Evolutionary conservation across 805 yeast species (phyloP), one percentile per base, ranked within the genome.

Genomic region (Teunomyces lycoperdinae): DNA sequence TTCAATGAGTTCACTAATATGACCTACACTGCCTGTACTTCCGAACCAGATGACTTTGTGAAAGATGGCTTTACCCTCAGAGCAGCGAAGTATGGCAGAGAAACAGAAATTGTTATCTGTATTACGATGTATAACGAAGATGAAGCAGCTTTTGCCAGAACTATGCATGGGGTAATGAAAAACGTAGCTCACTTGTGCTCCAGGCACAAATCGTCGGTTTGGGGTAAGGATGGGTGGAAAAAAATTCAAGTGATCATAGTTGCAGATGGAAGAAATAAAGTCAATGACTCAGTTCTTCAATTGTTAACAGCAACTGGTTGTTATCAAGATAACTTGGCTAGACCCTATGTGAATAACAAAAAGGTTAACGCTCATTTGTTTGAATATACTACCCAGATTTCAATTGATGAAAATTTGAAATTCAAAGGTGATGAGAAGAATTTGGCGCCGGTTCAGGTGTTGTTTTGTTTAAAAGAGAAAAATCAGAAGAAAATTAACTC

Each of bases 201-300:
- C 11, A 81, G 99, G 65, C 77, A 79, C 46, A 86, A 83, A 63
- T 87, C 96, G 34, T 75, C 86, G 44, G 85, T 87, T 13, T 94
- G 99, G 99, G 98, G 99, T 4, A 83, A 84, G 55, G 95, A 91
- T 50, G 87, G 96, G 24, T 94, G 99, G 99, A 90, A 94, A 62
- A 94, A 92, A 67, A 85, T 94, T 16, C 97, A 92, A 46, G 97
- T 94, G 10, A 75, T 88, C 47, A 85, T 94, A 57, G 87, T 94
- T 17, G 83, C 96, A 42, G 99, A 94, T 70, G 99, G 99, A 58
- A 83, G 99, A 68, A 81, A 86, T 49, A 92, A 92, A 61, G 85
- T 94, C 42, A 78, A 83, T 57, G 87, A 87, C 20, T 87, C 96
- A 13, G 92, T 91, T 2, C 70, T 94, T 40, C 96, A 92, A 66